Conservation (phyloP, 495 filamentous ascomycete genomes). For the Podospora fimiseda region DNA sequence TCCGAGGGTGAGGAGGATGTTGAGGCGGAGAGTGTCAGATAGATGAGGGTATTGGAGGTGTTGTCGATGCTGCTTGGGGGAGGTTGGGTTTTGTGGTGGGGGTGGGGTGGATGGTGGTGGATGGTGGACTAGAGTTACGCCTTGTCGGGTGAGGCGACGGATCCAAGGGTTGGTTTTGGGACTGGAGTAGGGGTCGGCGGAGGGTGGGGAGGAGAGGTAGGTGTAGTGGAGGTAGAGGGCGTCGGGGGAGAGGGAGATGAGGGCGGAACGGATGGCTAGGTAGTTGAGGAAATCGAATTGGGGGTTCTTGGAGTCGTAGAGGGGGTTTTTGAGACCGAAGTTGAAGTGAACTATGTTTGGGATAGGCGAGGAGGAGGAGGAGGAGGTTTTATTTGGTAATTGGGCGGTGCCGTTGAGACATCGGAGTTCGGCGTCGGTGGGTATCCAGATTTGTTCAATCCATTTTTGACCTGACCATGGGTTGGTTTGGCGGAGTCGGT, state of each 20-base stretch:
- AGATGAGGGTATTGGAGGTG: slow-evolving; percentile 33
- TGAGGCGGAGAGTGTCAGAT: slow-evolving; percentile 40
- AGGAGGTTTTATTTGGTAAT: no score
- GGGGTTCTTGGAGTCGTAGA: slow-evolving; percentile 27
- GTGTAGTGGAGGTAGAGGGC: slow-evolving; percentile 41
- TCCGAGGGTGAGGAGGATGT: slow-evolving; percentile 35
- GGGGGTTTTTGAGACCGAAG: slow-evolving; percentile 37
- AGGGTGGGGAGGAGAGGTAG: slow-evolving; percentile 34
- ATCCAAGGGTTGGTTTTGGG: slow-evolving; percentile 40
- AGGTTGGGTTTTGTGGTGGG: no score
- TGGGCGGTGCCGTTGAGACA: slow-evolving; percentile 36
- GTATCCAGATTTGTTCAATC: slow-evolving; percentile 33
- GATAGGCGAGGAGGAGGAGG: no score
- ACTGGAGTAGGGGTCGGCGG: slow-evolving; percentile 29
- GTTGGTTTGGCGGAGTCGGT: slow-evolving; percentile 34
- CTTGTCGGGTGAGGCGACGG: slow-evolving; percentile 24
- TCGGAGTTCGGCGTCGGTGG: slow-evolving; percentile 31
- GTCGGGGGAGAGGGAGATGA: slow-evolving; percentile 38
- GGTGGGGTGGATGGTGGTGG: no score
- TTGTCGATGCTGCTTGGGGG: background rate
- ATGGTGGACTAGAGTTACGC: slow-evolving; percentile 39
- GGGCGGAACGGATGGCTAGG: slow-evolving; percentile 38
- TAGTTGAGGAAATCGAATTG: slow-evolving; percentile 42
- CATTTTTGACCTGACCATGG: slow-evolving; percentile 37
- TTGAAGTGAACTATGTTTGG: slow-evolving; percentile 45